Conservation (phyloP, 1,284 basidiomycete genomes). For the Kalmanozyma brasiliensis region DNA sequence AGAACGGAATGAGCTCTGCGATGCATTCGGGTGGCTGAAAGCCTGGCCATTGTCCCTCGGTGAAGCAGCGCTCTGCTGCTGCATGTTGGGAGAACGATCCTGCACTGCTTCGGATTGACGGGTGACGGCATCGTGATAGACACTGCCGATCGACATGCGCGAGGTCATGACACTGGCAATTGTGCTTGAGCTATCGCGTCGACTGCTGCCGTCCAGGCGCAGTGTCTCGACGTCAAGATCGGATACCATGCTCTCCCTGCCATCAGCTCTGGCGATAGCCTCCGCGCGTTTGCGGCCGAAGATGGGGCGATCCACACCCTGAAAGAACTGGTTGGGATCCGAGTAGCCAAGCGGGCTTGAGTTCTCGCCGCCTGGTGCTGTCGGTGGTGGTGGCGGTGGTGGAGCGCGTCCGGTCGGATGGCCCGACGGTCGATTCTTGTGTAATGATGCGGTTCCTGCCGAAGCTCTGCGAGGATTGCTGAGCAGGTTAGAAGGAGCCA, state of each 20-base stretch:
- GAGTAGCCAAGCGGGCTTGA: constrained; percentile 25
- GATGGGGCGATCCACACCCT: constrained; percentile 41
- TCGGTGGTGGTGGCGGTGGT: constrained; percentile 47
- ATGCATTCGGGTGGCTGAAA: constrained; percentile 14
- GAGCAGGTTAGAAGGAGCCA: constrained; percentile 49
- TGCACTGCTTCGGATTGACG: constrained; percentile 18
- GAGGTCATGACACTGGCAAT: constrained; percentile 45
- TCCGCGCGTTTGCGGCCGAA: constrained; percentile 50
- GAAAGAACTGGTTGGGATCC: constrained; percentile 50
- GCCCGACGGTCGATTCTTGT: constrained; percentile 30
- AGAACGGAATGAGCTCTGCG: constrained; percentile 26
- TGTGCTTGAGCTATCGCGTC: constrained; percentile 56
- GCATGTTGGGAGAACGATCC: neutral
- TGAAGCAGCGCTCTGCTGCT: neutral
- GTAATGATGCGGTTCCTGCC: constrained; percentile 14
- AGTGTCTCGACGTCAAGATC: constrained; percentile 65
- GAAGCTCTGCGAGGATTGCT: constrained; percentile 30
- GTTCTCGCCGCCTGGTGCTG: constrained; percentile 15
- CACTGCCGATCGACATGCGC: constrained; percentile 46
- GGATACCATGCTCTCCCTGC: constrained; percentile 59
- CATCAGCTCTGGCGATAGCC: constrained; percentile 54
- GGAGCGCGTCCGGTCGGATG: constrained; percentile 56
- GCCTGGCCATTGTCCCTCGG: neutral
- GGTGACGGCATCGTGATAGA: constrained; percentile 26
- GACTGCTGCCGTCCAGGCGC: constrained; percentile 56